These are phyloP conservation scores for Aspergillus tanneri DNA, from an alignment of 2,329 filamentous ascomycete species.

Conservation along the genomic window DNA sequence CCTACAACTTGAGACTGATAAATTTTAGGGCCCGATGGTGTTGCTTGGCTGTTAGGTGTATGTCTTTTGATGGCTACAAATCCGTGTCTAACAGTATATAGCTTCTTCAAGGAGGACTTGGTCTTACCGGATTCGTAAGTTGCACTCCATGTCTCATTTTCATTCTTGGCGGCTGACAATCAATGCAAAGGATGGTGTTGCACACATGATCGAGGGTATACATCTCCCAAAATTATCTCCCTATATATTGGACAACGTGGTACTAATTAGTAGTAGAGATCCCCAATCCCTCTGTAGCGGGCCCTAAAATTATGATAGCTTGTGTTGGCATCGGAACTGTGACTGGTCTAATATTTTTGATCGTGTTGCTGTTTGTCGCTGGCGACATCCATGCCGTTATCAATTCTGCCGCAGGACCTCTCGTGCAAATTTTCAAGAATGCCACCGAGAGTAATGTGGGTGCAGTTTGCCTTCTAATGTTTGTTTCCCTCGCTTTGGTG, in stretches of 20 bases:
- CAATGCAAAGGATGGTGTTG: conserved; percentile 38
- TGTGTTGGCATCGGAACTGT: conserved; percentile 63
- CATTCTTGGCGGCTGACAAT: neutral
- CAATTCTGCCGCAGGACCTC: conserved; percentile 54
- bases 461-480: conserved; percentile 63
- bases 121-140: conserved; percentile 54
- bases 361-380: conserved; percentile 63
- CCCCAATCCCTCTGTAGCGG: conserved; percentile 51
- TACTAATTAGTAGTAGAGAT: no score
- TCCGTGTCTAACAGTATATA: conserved; percentile 25
- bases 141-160: neutral
- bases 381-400: conserved; percentile 59
- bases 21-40: conserved; percentile 57
- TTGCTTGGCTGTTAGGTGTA: conserved; percentile 51
- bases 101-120: conserved; percentile 52
- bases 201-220: conserved; percentile 54
- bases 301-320: conserved; percentile 65
- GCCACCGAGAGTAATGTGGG: conserved; percentile 63
- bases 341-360: conserved; percentile 63
- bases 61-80: conserved; percentile 11
- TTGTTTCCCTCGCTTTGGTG: neutral
- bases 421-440: conserved; percentile 63
- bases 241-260: no score
- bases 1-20: conserved; percentile 13
- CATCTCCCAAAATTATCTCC: neutral